Conservation (phyloP, 352 stramenopile genomes). For the Plasmopara halstedii region DNA sequence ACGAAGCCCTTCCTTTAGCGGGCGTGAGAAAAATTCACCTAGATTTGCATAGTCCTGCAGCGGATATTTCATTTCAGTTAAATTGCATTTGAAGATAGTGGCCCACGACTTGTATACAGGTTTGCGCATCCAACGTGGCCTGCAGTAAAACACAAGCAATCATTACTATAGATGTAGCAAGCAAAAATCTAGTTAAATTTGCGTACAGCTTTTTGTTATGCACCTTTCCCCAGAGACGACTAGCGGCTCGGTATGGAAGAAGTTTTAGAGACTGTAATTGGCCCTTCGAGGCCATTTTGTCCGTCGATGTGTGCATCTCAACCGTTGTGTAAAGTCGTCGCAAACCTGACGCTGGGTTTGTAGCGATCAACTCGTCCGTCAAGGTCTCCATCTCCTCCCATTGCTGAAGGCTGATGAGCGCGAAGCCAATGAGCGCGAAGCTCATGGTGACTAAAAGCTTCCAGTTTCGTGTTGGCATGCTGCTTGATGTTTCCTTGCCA, state of each 20-base stretch:
- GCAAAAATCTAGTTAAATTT: neutral
- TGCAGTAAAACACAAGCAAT: conserved; percentile 11
- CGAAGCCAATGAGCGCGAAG: conserved; percentile 68
- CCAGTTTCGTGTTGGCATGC: conserved; percentile 36
- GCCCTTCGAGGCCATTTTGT: conserved; percentile 57
- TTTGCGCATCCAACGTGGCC: conserved; percentile 54
- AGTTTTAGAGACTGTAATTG: conserved; percentile 73
- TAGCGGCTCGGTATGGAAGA: conserved; percentile 69
- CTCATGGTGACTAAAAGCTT: conserved; percentile 58
- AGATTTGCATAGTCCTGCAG: conserved; percentile 70
- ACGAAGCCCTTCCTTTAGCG: conserved; percentile 58
- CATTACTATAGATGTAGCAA: conserved; percentile 2
- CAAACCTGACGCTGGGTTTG: conserved; percentile 39
- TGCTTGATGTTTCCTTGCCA: neutral
- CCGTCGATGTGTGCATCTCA: conserved; percentile 15
- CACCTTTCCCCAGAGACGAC: conserved; percentile 66
- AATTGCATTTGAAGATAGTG: conserved; percentile 66
- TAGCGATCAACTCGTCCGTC: conserved; percentile 56
- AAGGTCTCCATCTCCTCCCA: conserved; percentile 60
- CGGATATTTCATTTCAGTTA: conserved; percentile 81
- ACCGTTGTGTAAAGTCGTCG: conserved; percentile 44
- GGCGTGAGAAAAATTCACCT: conserved; percentile 78
- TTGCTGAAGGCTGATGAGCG: conserved; percentile 63
- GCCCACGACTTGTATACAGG: conserved; percentile 83
- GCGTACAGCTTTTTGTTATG: conserved; percentile 76